Base-by-base conservation (phyloP, 1,139 yeast species). In the Groenewaldozyma sp. region DNA sequence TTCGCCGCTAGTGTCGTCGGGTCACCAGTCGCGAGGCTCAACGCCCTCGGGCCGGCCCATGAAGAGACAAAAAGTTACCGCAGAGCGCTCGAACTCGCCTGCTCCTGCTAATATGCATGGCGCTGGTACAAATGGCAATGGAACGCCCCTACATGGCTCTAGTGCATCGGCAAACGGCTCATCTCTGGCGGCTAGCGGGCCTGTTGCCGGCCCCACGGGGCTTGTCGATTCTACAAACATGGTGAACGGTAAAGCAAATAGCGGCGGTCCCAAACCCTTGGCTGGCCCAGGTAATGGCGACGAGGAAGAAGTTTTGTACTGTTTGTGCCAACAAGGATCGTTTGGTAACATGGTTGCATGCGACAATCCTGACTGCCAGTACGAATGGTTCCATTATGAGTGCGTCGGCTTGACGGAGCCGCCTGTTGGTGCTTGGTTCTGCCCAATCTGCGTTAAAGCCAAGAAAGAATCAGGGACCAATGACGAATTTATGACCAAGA, bases 331-430 rank as follows among this genome's bases (percentile, higher is more conserved):
- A 51, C 75, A 84, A 47, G 87, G 82, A 0, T 82, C 94, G 1
- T 82, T 79, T 63, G 95, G 95, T 10, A 84, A 83, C 49, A 86
- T 86, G 95, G 78, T 86, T 60, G 95, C 94, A 0, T 86, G 95
- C 59, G 95, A 86, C 57, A 82, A 82, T 53, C 77, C 75, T 16
- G 78, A 78, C 48, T 86, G 95, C 64, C 74, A 78, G 48, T 78
- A 68, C 53, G 95, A 84, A 58, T 86, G 95, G 95, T 86, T 84
- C 59, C 82, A 76, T 54, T 74, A 73, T 50, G 73, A 66, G 28
- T 86, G 95, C 65, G 94, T 86, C 37, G 94, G 94, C 2, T 71
- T 86, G 24, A 57, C 54, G 35, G 65, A 60, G 37, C 68, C 68
- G 3, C 68, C 68, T 6, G 47, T 53, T n/a, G 68, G 68, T 1